These are phyloP conservation scores for Hanseniaspora hatyaiensis DNA, from an alignment of 805 yeast species.

Conservation along the genomic window DNA sequence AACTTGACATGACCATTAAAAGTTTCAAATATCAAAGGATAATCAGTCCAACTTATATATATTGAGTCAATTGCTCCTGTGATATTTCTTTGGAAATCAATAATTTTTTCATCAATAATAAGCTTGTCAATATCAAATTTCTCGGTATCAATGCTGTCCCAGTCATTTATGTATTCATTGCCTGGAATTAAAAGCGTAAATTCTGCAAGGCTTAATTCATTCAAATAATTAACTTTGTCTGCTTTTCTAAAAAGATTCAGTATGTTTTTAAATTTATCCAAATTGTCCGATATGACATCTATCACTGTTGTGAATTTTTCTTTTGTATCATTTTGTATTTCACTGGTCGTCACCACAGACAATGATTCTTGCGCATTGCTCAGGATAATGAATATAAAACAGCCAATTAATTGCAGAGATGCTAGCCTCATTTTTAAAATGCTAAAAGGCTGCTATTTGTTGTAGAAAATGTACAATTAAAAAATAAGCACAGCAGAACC, in stretches of 20 bases:
- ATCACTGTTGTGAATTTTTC: conserved; percentile 38
- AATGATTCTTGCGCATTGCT: no score
- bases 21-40: conserved; percentile 19
- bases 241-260: conserved; percentile 47
- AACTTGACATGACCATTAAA: conserved; percentile 15
- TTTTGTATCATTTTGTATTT: conserved; percentile 4
- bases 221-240: conserved; percentile 52
- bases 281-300: conserved; percentile 57
- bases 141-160: background rate
- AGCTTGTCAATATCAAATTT: conserved; percentile 24
- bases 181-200: conserved; percentile 46
- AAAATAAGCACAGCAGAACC: no score
- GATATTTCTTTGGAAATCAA: conserved; percentile 18
- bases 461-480: no score
- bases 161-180: conserved; percentile 16
- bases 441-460: no score
- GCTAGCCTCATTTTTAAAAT: no score
- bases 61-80: background rate
- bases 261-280: conserved; percentile 49
- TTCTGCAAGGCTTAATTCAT: conserved; percentile 34
- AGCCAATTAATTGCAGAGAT: no score
- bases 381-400: background rate
- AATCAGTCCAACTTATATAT: background rate
- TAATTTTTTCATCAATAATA: conserved; percentile 30
- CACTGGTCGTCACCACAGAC: background rate